Percentiles rank a stretch among this genome's conserved stretches.
Evolutionary conservation across 495 filamentous ascomycete genomes (phyloP).

Genomic region (Trichodelitschia bisporula): DNA sequence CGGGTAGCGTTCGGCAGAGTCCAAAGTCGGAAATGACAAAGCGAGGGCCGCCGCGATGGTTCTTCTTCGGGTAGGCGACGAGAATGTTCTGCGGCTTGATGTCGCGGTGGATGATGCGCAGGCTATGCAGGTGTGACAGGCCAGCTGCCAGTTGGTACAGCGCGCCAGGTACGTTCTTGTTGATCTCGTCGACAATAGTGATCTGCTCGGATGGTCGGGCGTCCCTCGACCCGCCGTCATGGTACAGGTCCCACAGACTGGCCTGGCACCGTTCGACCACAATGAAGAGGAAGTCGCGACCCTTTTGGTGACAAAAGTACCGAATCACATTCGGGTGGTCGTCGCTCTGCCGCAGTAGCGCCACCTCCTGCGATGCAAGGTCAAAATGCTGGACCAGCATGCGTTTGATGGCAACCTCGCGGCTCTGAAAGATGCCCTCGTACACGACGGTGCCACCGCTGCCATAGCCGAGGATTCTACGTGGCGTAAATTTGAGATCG

Average conservation of each 20-base stretch:
- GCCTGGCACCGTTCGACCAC: constrained; percentile 89
- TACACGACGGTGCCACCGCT: constrained; percentile 20
- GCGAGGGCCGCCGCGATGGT: constrained; percentile 29
- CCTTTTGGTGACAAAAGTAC: constrained; percentile 77
- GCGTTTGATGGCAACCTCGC: constrained; percentile 84
- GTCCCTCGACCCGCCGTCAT: constrained; percentile 14
- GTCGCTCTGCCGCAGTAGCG: constrained; percentile 72
- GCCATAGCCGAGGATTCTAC: constrained; percentile 17
- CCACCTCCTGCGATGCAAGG: constrained; percentile 82
- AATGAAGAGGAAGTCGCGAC: constrained; percentile 84
- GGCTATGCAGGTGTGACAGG: constrained; percentile 63
- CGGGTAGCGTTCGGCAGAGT: constrained; percentile 92
- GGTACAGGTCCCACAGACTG: constrained; percentile 70
- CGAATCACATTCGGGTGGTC: constrained; percentile 92
- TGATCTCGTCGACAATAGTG: constrained; percentile 27
- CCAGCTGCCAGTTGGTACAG: constrained; percentile 72
- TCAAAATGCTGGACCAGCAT: constrained; percentile 92
- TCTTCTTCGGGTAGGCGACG: constrained; percentile 30
- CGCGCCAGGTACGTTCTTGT: constrained; percentile 32
- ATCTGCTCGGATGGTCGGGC: constrained; percentile 9
- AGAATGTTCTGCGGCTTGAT: constrained; percentile 95
- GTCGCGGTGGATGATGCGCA: constrained; percentile 91
- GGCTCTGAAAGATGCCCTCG: constrained; percentile 16
- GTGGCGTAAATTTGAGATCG: too few relatives aligned
- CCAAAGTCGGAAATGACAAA: constrained; percentile 94